Evolutionary conservation across 805 yeast species (phyloP).

Genomic region (Candida qinlingensis): DNA sequence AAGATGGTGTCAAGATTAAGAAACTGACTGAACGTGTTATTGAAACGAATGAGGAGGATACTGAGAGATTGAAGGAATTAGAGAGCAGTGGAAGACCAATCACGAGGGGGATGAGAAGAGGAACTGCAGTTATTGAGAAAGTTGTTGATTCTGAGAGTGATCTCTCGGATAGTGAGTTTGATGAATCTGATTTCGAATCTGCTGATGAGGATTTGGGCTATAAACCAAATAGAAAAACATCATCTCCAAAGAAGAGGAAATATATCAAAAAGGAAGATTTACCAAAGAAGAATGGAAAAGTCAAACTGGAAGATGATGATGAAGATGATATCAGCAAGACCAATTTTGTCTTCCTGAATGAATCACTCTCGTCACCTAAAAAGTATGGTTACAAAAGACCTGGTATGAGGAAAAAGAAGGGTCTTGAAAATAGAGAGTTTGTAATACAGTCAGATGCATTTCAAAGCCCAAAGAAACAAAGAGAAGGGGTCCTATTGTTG

Average conservation of each 20-base stretch:
- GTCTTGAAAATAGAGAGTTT: conserved; percentile 5
- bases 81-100: not conserved
- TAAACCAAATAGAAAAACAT: not conserved
- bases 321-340: conserved; percentile 1
- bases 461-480: conserved; percentile 25
- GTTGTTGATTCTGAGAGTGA: not conserved
- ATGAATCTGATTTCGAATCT: not conserved
- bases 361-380: not conserved
- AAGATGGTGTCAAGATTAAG: not conserved
- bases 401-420: conserved; percentile 1
- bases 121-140: not conserved
- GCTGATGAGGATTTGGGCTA: not conserved
- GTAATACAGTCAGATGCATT: conserved; percentile 20
- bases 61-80: not conserved
- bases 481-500: conserved; percentile 19
- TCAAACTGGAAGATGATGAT: conserved; percentile 1
- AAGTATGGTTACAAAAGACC: conserved; percentile 4
- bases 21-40: not conserved
- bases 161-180: not conserved
- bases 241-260: conserved; percentile 1
- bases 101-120: not conserved
- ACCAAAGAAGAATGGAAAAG: not conserved
- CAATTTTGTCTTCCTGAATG: conserved; percentile 7
- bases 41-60: not conserved
- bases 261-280: not conserved